A percentile compares a stretch with the other conserved stretches of the same genome.
phyloP scores from a whole-genome alignment of 352 stramenopile genomes.

The Aphanomyces astaci region DNA sequence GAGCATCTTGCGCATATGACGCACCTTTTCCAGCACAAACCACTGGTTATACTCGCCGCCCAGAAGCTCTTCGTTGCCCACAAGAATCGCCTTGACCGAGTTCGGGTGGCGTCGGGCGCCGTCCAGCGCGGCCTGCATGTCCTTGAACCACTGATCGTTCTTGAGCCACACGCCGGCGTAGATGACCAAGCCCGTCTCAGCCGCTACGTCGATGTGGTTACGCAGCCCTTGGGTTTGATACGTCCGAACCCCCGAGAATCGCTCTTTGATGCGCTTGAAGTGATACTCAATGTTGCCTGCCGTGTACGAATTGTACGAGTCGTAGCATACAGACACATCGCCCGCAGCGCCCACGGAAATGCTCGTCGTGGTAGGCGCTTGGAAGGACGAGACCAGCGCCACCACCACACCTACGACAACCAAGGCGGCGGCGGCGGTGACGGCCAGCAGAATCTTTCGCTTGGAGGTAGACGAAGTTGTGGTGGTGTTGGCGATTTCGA shows the following conservation, averaged over 20 bases:
- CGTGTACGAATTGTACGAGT: slow-evolving; percentile 1
- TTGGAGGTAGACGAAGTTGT: not conserved
- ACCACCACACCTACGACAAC: not conserved
- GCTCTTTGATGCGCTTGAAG: not conserved
- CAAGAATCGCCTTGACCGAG: slow-evolving; percentile 32
- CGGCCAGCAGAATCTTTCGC: not conserved
- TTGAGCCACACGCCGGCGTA: slow-evolving; percentile 12
- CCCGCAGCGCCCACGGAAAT: not conserved
- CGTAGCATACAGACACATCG: slow-evolving; percentile 9
- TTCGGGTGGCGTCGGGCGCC: slow-evolving; percentile 28
- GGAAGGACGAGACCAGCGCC: not conserved
- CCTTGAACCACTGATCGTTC: slow-evolving; percentile 14
- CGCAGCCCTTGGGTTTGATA: not conserved
- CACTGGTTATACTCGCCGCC: slow-evolving; percentile 17
- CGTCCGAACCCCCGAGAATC: slow-evolving; percentile 7
- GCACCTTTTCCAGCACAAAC: not conserved
- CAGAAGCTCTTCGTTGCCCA: slow-evolving; percentile 38
- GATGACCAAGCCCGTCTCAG: not conserved
- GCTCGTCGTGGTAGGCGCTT: not conserved
- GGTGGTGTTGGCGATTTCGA: not conserved
- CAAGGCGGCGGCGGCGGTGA: not conserved
- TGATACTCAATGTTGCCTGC: not conserved
- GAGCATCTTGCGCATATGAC: not conserved
- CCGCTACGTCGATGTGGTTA: slow-evolving; percentile 15
- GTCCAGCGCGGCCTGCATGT: slow-evolving; percentile 31